Percentiles rank a stretch among this genome's conserved stretches.
phyloP scores from a whole-genome alignment of 805 yeast species.

The Dipodascopsis uninucleata region DNA sequence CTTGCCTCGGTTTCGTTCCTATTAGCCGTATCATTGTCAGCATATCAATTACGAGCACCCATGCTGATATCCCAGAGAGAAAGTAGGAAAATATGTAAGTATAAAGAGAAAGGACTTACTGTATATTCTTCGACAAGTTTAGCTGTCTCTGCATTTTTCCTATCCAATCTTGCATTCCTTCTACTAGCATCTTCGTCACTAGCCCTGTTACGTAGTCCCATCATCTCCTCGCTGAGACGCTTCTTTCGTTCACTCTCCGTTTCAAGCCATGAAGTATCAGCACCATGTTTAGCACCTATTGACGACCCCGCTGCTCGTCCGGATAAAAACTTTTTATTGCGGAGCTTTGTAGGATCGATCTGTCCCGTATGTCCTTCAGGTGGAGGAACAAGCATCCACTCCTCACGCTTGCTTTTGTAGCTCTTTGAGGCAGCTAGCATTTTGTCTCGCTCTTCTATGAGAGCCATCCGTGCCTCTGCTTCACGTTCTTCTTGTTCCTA shows the following conservation, averaged over 20 bases:
- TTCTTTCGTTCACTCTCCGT: slow-evolving; percentile 26
- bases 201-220: slow-evolving; percentile 22
- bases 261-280: slow-evolving; percentile 26
- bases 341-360: slow-evolving; percentile 25
- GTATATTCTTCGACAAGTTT: slow-evolving; percentile 19
- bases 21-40: neutral
- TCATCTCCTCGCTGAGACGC: slow-evolving; percentile 29
- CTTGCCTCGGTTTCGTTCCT: slow-evolving; percentile 25
- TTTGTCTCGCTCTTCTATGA: neutral
- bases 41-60: neutral
- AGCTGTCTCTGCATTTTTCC: slow-evolving; percentile 19
- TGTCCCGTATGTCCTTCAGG: slow-evolving; percentile 18
- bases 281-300: slow-evolving; percentile 3
- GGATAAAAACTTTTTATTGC: slow-evolving; percentile 19
- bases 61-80: neutral
- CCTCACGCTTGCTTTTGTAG: slow-evolving; percentile 23
- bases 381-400: slow-evolving; percentile 32
- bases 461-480: slow-evolving; percentile 19
- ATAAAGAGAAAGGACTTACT: slow-evolving; percentile 4
- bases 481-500: slow-evolving; percentile 20
- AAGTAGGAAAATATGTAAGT: neutral
- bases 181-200: slow-evolving; percentile 4
- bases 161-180: slow-evolving; percentile 2
- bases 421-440: neutral
- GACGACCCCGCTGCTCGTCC: slow-evolving; percentile 13